Base-by-base conservation (phyloP, 1,139 yeast genomes). In the Yamadazyma epiphylla region DNA sequence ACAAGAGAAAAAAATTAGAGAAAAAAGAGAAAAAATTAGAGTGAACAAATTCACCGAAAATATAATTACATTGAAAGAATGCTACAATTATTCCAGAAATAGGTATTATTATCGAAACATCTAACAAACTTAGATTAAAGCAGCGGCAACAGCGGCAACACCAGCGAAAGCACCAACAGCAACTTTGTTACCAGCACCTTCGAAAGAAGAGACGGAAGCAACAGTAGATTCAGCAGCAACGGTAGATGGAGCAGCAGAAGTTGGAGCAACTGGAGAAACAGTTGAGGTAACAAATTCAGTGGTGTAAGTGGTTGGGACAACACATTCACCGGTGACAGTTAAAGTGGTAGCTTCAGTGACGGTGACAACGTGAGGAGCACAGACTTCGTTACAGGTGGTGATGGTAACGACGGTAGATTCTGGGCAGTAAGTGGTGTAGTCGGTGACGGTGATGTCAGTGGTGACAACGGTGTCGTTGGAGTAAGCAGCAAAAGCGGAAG, bases 381-480 rank as follows among this genome's bases (percentile, higher is more conserved):
- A 61, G 27, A 31, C 42, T 2, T 15, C 31, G 24, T 38, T 40
- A 38, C 42, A 38, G 24, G 32, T 53, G 54, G 69, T 60, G 58
- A 60, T 55, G 61, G 64, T 62, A 63, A 63, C 58, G 38, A 60
- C 58, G 36, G 70, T 62, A 27, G 69, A 45, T 35, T 46, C 57
- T 50, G 71, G 70, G 47, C 70, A 64, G 64, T 60, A 64, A 42
- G 70, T 64, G 53, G 65, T 58, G 61, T 46, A 64, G 55, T 59
- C 68, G 44, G 71, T 64, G 43, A 61, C 64, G 35, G 59, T 63
- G 39, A 63, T 45, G 41, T 61, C 63, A 38, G 68, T 60, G 36
- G 45, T 41, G 33, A 41, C 30, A 26, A 39, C 41, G 59, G 71
- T 64, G 48, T 62, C 60, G 46, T 70, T 63, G 37, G 54, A 56